Percentiles rank a stretch among this genome's conserved stretches.
phyloP scores from a whole-genome alignment of 108 stramenopile genomes.

The Cyclotella distinguenda region DNA sequence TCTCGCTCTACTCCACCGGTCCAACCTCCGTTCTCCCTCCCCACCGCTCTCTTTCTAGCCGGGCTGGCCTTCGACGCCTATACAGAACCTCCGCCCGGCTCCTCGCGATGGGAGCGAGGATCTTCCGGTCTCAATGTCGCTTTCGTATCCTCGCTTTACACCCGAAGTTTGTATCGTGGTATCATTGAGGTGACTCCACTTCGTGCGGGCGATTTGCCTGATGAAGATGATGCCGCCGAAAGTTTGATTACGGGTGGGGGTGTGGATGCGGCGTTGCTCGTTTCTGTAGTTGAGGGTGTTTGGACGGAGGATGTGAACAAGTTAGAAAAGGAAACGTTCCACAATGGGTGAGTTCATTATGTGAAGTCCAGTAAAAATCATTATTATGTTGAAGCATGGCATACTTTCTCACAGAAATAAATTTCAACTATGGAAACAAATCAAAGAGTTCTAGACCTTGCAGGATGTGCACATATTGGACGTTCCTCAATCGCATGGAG shows the following conservation, averaged over 20 bases:
- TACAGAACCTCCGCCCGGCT: constrained; percentile 69
- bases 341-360: constrained; percentile 51
- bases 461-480: constrained; percentile 79
- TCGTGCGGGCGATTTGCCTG: constrained; percentile 58
- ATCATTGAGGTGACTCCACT: constrained; percentile 69
- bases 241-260: constrained; percentile 64
- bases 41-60: constrained; percentile 71
- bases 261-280: constrained; percentile 63
- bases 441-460: constrained; percentile 57
- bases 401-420: too few species aligned
- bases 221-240: constrained; percentile 73
- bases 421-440: background rate
- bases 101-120: constrained; percentile 77
- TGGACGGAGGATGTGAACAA: constrained; percentile 75
- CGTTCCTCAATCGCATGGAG: constrained; percentile 72
- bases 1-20: too few species aligned
- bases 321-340: constrained; percentile 71
- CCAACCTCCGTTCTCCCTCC: constrained; percentile 44
- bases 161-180: constrained; percentile 71
- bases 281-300: constrained; percentile 66
- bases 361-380: too few species aligned
- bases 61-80: constrained; percentile 85
- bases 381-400: background rate
- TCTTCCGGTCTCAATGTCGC: constrained; percentile 77
- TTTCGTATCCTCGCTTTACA: constrained; percentile 61